Evolutionary conservation across 345 rosid genomes (phyloP), one percentile per base, ranked within the genome.

Genomic region (Murraya paniculata): DNA sequence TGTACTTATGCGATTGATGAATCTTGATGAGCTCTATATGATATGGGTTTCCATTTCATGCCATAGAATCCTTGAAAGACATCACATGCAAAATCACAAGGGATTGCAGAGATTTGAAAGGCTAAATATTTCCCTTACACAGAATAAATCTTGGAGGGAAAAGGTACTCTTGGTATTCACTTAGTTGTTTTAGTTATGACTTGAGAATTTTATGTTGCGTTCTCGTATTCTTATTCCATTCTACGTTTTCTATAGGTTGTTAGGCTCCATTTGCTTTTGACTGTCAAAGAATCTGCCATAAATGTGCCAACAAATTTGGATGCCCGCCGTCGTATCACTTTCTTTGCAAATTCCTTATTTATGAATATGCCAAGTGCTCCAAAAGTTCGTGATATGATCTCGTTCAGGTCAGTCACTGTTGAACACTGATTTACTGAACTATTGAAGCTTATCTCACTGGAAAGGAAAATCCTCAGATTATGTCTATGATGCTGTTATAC

Each of bases 341-440:
- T 96, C 88, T 96, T 96, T 89, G 98, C 99, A 68, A 96, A 96
- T 80, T 94, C 99, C 76, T 82, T 96, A 72, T 94, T 91, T 84
- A 96, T 94, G 99, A 90, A 85, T 83, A 88, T 96, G 98, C 99
- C 99, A 58, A 72, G 78, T 9, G 98, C 99, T 71, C 98, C 94
- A 19, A 88, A 81, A 87, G 94, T 96, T 38, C 93, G 90, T 73
- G 92, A 88, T 86, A 96, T 96, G 98, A 84, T 96, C 72, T 91
- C 99, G 55, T 96, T 94, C 69, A 94, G 99, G 99, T 87, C 50
- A 72, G 89, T 77, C 21, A 60, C 75, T 39, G 41, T 55, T 8
- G 1, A 71, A 77, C 39, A 58, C 48, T 4, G 24, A 68, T 24
- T 75, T 73, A 64, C 7, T 68, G 2, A 25, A 24, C 71, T 76